Percentiles rank a stretch among this genome's conserved stretches.
These are phyloP conservation scores for Blastomyces parvus DNA, from an alignment of 2,329 filamentous ascomycete genomes.

Conservation along the genomic window DNA sequence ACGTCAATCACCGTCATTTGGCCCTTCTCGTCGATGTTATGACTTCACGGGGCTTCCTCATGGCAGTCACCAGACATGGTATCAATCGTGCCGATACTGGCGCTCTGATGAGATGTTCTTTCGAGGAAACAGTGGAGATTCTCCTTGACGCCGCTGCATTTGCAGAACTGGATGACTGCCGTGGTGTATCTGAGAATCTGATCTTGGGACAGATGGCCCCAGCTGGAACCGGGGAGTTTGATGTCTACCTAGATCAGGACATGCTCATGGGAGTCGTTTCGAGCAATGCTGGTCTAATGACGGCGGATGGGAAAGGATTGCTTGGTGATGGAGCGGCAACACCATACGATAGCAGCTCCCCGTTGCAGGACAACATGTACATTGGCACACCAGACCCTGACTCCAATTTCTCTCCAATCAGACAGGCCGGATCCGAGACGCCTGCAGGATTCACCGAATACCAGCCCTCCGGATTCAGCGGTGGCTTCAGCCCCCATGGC, in stretches of 20 bases:
- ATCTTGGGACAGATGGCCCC: constrained; percentile 97
- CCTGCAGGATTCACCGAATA: constrained; percentile 54
- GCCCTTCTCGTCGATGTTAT: constrained; percentile 93
- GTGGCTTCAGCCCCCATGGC: constrained; percentile 58
- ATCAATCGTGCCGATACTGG: constrained; percentile 98
- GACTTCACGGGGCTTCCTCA: constrained; percentile 88
- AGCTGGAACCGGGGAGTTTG: constrained; percentile 93
- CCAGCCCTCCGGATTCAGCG: constrained; percentile 55
- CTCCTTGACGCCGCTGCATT: constrained; percentile 88
- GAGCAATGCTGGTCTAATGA: constrained; percentile 80
- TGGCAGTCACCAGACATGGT: constrained; percentile 93
- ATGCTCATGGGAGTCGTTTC: constrained; percentile 94
- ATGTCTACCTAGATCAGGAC: constrained; percentile 83
- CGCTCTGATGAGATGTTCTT: constrained; percentile 97
- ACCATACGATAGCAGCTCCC: constrained; percentile 71
- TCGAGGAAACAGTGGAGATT: constrained; percentile 98
- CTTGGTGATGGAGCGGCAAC: constrained; percentile 74
- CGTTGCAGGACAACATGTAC: constrained; percentile 50
- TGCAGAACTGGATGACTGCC: constrained; percentile 93
- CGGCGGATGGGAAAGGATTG: constrained; percentile 66
- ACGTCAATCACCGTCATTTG: constrained; percentile 97
- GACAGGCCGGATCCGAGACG: constrained; percentile 55
- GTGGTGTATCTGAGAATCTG: constrained; percentile 96
- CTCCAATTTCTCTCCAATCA: constrained; percentile 62
- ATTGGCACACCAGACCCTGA: constrained; percentile 55